Conservation (phyloP, 2,329 filamentous ascomycete species). For the Monosporascus sp. region DNA sequence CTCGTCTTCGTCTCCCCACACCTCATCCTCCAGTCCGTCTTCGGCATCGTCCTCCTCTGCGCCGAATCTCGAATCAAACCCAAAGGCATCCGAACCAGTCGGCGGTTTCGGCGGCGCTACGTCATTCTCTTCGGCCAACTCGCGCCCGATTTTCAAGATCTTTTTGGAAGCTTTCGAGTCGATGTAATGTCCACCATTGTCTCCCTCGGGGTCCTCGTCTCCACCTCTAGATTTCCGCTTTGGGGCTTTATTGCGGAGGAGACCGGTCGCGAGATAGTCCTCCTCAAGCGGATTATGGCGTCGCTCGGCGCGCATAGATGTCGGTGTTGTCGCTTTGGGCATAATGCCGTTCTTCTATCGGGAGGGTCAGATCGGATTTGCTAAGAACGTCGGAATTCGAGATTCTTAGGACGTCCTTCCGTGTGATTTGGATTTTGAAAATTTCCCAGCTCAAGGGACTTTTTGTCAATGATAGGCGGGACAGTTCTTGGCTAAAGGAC, state of each 20-base stretch:
- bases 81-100: slow-evolving; percentile 60
- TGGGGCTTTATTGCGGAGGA: slow-evolving; percentile 67
- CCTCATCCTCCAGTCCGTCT: slow-evolving; percentile 46
- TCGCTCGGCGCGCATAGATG: slow-evolving; percentile 51
- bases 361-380: background rate
- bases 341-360: slow-evolving; percentile 39
- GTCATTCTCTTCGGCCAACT: slow-evolving; percentile 78
- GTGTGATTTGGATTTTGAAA: background rate
- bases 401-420: background rate
- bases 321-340: slow-evolving; percentile 70
- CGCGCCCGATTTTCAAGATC: slow-evolving; percentile 84
- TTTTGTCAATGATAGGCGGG: background rate
- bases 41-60: slow-evolving; percentile 46
- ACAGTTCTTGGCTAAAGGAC: background rate
- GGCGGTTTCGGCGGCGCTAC: slow-evolving; percentile 35
- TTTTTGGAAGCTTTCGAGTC: slow-evolving; percentile 84
- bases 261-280: slow-evolving; percentile 67
- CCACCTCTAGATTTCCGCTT: slow-evolving; percentile 64
- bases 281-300: slow-evolving; percentile 89
- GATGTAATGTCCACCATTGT: slow-evolving; percentile 56
- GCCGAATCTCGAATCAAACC: slow-evolving; percentile 71
- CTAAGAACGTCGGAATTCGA: background rate
- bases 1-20: slow-evolving; percentile 76
- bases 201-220: slow-evolving; percentile 50
- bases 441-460: background rate